Evolutionary conservation across 306 rosid species (phyloP), one percentile per base, ranked within the genome.

Genomic region (Hippophae tibetana): DNA sequence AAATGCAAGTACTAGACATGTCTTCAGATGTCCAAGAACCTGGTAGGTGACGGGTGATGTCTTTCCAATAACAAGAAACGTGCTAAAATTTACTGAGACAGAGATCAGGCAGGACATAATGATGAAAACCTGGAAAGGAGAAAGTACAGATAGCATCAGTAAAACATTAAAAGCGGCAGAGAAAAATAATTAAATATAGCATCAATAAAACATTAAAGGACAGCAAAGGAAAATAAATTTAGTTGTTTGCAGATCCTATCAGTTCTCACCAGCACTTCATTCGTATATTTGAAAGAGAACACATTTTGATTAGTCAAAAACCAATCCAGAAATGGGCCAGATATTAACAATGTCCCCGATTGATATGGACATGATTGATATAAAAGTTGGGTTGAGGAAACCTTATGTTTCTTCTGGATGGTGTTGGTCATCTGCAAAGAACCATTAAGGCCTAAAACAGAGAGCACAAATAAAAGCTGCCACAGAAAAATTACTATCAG

Each of bases 11-110:
- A 90, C 96, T 60, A 90, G 85, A 72, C 96, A 90, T 60, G 98
- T 90, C 79, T 90, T 90, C 60, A 87, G 80, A 80, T 90, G 98
- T 67, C 98, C 98, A 56, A 90, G 95, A 62, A 87, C 98, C 79
- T 90, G 98, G 73, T 90, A 90, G 54, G 98, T 90, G 57, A 90
- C 98, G 1, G 96, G 94, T 61, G 98, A 90, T 53, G 97, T 90
- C 76, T 81, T 90, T 71, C 97, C 97, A 63, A 90, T 87, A 13
- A 92, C 96, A 56, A 92, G 89, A 72, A 92, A 92, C 31, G 98
- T 92, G 58, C 98, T 92, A 69, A 92, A 92, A 71, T 92, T 92
- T 69, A 92, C 98, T 41, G 98, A 92, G 52, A 92, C 90, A 31
- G 98, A 81, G 66, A 92, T 87, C 58, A 87, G 86, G 79, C 98